Evolutionary conservation across 495 filamentous ascomycete genomes (phyloP), one percentile per base, ranked within the genome.

Genomic region (Emericellopsis terricola): DNA sequence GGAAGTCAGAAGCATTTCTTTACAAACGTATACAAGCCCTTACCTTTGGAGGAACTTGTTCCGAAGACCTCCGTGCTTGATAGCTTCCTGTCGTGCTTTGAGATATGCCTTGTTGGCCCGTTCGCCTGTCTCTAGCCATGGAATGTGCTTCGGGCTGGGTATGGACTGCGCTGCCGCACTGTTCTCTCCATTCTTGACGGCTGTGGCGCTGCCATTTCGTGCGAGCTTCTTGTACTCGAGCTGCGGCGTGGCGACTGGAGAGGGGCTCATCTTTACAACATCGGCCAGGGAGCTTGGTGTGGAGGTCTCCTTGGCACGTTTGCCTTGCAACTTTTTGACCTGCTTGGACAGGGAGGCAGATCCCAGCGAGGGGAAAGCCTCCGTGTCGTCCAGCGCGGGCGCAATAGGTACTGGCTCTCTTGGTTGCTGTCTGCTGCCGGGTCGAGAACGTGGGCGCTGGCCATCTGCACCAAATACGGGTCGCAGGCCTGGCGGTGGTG

Each of bases 21-120:
- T 7, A 48, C 61, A 31, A 62, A 44, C 26, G 28, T 43, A 29
- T 13, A 2, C 15, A n/a, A 19, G 32, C 10, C 30, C 52, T 45
- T 59, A 89, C 83, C 83, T 91, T 52, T 97, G 89, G 18, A 99
- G 60, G 48, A 94, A 99, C 48, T 96, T 96, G 55, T 96, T 96
- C 35, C 91, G 71, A 51, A 89, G 69, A 36, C 83, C 84, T 39
- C 89, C 91, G 50, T 99, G 91, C 52, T 86, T 87, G 50, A 96
- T 91, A 18, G 91, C 91, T 50, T 94, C 83, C 42, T 81, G 78
- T 26, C 91, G 73, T 38, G 82, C 81, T 52, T 92, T 91, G 39
- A 96, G 75, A 51, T 99, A 99, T 26, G 81, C 76, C 56, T 81
- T 81, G 54, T 99, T 96, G 31, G 81, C 78, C 26, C 65, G 73